These are phyloP conservation scores for Rhodotorula toruloides DNA, from an alignment of 768 basidiomycete species.

Conservation along the genomic window DNA sequence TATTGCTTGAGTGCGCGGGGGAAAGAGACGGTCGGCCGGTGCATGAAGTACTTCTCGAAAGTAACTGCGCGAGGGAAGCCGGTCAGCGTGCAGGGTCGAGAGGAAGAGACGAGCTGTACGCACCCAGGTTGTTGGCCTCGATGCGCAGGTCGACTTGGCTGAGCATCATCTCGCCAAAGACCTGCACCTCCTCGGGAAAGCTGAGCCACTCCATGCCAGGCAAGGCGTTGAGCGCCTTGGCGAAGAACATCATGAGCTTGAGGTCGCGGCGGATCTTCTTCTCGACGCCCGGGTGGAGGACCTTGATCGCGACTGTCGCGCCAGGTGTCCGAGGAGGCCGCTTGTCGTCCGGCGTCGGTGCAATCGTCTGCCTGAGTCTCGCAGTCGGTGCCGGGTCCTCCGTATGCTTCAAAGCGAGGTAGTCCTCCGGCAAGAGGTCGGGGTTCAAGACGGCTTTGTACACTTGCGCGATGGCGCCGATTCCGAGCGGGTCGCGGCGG, in stretches of 20 bases:
- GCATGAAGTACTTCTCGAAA: slow-evolving; percentile 80
- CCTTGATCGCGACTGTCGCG: slow-evolving; percentile 87
- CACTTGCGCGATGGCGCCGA: slow-evolving; percentile 97
- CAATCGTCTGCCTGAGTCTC: slow-evolving; percentile 21
- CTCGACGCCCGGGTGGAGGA: slow-evolving; percentile 79
- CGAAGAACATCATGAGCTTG: slow-evolving; percentile 91
- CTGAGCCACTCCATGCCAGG: slow-evolving; percentile 97
- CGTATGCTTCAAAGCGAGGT: slow-evolving; percentile 65
- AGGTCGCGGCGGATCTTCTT: slow-evolving; percentile 84
- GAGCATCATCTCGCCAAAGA: slow-evolving; percentile 95
- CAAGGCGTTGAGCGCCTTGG: slow-evolving; percentile 64
- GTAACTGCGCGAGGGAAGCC: slow-evolving; percentile 44
- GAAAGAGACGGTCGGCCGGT: slow-evolving; percentile 73
- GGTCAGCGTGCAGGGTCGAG: not conserved
- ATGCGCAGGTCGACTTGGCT: slow-evolving; percentile 84
- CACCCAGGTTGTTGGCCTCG: slow-evolving; percentile 74
- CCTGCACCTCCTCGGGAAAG: slow-evolving; percentile 85
- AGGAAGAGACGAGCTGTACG: not conserved
- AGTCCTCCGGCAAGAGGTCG: slow-evolving; percentile 77
- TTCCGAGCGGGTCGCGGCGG: slow-evolving; percentile 80
- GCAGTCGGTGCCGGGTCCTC: slow-evolving; percentile 26
- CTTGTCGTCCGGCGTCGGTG: slow-evolving; percentile 36
- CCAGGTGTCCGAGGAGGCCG: slow-evolving; percentile 69
- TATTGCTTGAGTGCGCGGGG: slow-evolving; percentile 77
- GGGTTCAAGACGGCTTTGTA: slow-evolving; percentile 80